Base-by-base conservation (phyloP, 495 filamentous ascomycete species). In the Xylaria scruposa region DNA sequence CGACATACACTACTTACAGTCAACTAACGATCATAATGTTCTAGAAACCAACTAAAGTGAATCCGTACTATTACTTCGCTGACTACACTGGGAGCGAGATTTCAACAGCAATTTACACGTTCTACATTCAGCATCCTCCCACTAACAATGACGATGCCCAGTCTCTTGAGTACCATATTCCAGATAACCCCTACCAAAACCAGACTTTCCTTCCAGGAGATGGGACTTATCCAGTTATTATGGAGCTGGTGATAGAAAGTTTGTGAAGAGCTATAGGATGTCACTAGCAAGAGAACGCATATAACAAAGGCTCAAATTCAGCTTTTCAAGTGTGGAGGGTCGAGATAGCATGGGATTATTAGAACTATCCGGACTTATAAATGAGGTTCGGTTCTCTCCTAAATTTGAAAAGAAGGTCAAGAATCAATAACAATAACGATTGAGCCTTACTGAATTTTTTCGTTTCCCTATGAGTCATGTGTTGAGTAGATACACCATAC, bases 151-250 rank as follows among this genome's bases (percentile, higher is more conserved):
- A 19, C 21, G 61, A 64, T 6, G 61, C 61, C 6, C 61, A 64
- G 29, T 24, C 61, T n/a, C 21, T 64, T 8, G 33, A 64, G 61
- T 64, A 17, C 12, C 61, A 40, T 13, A 31, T 64, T 64, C 61
- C 61, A 1, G 61, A 64, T 46, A 64, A 64, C 40, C 61, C 61
- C 21, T 64, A 64, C 40, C 46, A 40, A 9, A 64, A 64, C 40
- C 44, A 64, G 10, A 64, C 61, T 31, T 24, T 64, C 61, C 9
- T 46, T 24, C 38, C 38, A 24, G 61, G 61, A 64, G 61, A 64
- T 15, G 61, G 61, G 10, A 64, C 24, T 2, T 64, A 24, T 40
- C 61, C 61, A 31, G 61, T 64, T 7, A 29, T 64, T 12, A 46
- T 64, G n/a, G 61, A 64, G 61, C 9, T 64, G 4, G 61, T 64